Conservation (phyloP, 208 protist genomes). For the Leishmania braziliensis region DNA sequence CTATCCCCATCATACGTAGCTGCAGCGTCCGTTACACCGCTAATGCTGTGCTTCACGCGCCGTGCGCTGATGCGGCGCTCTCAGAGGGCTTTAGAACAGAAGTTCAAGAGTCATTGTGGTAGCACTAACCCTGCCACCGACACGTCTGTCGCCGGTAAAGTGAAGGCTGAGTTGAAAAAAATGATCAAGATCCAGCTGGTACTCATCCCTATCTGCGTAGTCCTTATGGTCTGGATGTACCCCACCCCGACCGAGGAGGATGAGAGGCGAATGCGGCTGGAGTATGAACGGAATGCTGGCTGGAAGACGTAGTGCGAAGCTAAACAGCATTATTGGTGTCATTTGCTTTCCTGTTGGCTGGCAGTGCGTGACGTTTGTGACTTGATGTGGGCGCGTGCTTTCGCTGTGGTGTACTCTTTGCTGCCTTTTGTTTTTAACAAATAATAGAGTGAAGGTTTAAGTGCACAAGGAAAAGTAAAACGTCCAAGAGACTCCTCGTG, state of each 20-base stretch:
- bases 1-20: too few species aligned
- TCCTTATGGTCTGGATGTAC: slow-evolving; percentile 68
- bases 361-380: neutral
- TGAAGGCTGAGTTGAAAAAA: slow-evolving; percentile 78
- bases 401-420: neutral
- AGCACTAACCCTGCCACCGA: slow-evolving; percentile 31
- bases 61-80: slow-evolving; percentile 31
- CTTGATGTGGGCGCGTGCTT: neutral
- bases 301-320: slow-evolving; percentile 77
- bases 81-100: slow-evolving; percentile 44
- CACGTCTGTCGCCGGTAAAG: slow-evolving; percentile 58
- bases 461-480: neutral
- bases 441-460: neutral
- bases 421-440: neutral
- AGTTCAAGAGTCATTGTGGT: slow-evolving; percentile 53
- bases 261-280: slow-evolving; percentile 65
- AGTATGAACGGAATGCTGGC: slow-evolving; percentile 84
- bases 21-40: neutral
- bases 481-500: neutral
- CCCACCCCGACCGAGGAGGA: slow-evolving; percentile 66
- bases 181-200: slow-evolving; percentile 83
- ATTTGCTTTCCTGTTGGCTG: neutral
- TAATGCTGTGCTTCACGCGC: slow-evolving; percentile 55
- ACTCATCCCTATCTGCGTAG: slow-evolving; percentile 63
- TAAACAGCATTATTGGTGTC: neutral